Percentiles rank a stretch among this genome's conserved stretches.
phyloP scores from a whole-genome alignment of 305 asterid genomes.

The Solanum aculeatissimum region DNA sequence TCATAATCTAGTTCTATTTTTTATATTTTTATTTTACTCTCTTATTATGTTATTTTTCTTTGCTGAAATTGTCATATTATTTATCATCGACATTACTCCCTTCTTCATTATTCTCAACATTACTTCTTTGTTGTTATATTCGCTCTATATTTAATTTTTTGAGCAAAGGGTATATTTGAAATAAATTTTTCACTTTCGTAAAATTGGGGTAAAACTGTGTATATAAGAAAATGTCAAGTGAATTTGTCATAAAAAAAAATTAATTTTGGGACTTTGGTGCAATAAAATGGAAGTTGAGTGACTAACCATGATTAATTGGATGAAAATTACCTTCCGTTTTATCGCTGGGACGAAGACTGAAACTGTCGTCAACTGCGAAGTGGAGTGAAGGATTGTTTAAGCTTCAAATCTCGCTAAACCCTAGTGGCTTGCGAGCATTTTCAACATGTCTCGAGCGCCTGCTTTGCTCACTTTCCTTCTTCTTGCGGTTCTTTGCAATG shows the following conservation, averaged over 20 bases:
- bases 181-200: neutral
- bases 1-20: neutral
- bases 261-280: neutral
- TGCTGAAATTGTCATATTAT: neutral
- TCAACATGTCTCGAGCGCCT: neutral
- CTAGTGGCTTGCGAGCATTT: neutral
- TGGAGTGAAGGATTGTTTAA: neutral
- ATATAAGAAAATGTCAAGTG: neutral
- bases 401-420: neutral
- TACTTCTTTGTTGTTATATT: neutral
- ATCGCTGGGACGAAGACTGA: neutral
- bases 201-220: neutral
- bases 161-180: neutral
- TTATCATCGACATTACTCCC: rapidly evolving
- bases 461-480: neutral
- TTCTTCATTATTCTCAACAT: neutral
- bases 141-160: too few species aligned
- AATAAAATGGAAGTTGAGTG: neutral
- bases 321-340: neutral
- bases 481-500: constrained; percentile 20
- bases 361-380: neutral
- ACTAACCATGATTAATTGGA: neutral
- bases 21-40: too few species aligned
- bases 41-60: too few species aligned
- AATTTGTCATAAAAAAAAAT: neutral